These are phyloP conservation scores for Paramecium tetraurelia DNA, from an alignment of 73 alveolate genomes.

Conservation along the genomic window DNA sequence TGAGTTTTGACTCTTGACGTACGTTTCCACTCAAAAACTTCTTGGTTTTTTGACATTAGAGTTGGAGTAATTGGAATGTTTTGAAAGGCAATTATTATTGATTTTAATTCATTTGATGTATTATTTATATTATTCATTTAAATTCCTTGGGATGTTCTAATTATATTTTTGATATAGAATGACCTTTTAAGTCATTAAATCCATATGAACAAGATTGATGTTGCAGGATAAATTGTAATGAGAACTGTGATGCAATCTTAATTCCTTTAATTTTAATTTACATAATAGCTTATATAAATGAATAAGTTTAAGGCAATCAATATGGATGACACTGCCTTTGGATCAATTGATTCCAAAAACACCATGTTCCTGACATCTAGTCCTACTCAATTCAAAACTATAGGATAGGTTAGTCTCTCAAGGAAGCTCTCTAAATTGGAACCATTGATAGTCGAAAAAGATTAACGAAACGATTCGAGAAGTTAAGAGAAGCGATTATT, in stretches of 20 bases:
- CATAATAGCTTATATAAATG: background rate
- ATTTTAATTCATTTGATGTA: background rate
- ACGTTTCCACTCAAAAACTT: background rate
- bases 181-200: background rate
- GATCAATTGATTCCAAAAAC: background rate
- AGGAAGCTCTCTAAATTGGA: background rate
- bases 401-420: background rate
- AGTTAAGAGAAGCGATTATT: background rate
- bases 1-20: background rate
- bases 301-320: background rate
- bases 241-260: background rate
- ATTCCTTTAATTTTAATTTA: background rate
- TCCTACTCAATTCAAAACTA: background rate
- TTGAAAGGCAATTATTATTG: background rate
- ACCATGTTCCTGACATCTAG: background rate
- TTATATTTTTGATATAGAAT: background rate
- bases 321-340: background rate
- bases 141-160: background rate
- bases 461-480: background rate
- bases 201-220: background rate
- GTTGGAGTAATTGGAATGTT: background rate
- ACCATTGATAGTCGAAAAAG: background rate
- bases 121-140: background rate
- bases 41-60: background rate
- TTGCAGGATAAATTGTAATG: background rate